A percentile compares a stretch with the other conserved stretches of the same genome.
phyloP scores from a whole-genome alignment of 2,329 filamentous ascomycete species.

The Zymoseptoria pseudotritici region DNA sequence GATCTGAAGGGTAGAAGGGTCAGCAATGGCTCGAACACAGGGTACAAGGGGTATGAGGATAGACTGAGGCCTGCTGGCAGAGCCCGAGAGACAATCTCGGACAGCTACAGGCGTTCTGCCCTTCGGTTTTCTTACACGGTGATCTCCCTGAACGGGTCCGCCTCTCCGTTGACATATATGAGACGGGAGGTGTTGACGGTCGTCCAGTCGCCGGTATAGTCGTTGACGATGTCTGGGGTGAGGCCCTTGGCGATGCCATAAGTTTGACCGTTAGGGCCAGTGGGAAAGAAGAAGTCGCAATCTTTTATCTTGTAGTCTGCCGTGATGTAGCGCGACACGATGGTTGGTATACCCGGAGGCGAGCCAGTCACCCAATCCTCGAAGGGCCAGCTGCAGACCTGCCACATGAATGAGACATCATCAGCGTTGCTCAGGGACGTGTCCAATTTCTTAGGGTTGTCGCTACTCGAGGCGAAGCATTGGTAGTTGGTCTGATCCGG shows the following conservation, averaged over 20 bases:
- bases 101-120: too few relatives aligned
- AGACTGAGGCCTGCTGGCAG: too few relatives aligned
- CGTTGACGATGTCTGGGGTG: constrained; percentile 45
- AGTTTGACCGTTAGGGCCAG: constrained; percentile 38
- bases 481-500: constrained; percentile 33
- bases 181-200: constrained; percentile 49
- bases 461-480: constrained; percentile 51
- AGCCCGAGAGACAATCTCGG: too few relatives aligned
- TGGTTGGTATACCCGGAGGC: constrained; percentile 36
- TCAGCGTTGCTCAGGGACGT: constrained; percentile 36
- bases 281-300: constrained; percentile 50
- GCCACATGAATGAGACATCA: constrained; percentile 52
- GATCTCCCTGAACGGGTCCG: constrained; percentile 53
- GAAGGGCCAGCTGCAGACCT: constrained; percentile 56
- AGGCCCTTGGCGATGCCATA: constrained; percentile 43
- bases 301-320: constrained; percentile 38
- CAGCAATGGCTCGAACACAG: too few relatives aligned
- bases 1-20: too few relatives aligned
- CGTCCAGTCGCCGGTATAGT: constrained; percentile 49
- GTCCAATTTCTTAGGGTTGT: constrained; percentile 43
- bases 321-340: constrained; percentile 48
- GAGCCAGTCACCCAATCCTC: constrained; percentile 51
- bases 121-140: constrained; percentile 30
- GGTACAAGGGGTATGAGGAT: too few relatives aligned
- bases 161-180: constrained; percentile 52